These are phyloP conservation scores for Hymenoscyphus occultus DNA, from an alignment of 2,329 filamentous ascomycete genomes.

Conservation along the genomic window DNA sequence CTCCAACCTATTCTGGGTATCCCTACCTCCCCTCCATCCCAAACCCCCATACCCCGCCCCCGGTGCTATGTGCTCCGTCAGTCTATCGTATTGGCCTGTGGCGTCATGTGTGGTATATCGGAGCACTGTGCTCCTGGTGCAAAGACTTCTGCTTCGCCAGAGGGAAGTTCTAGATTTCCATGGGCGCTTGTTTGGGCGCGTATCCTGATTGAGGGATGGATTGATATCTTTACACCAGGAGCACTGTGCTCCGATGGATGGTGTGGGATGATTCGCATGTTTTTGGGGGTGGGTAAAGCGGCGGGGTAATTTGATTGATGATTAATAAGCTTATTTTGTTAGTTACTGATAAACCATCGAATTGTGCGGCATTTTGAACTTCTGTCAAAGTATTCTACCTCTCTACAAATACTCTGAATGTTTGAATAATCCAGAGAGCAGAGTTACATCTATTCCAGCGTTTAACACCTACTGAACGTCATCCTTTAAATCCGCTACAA, in stretches of 20 bases:
- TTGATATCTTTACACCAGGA: neutral
- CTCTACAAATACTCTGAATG: no score
- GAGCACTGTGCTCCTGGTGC: constrained; percentile 18
- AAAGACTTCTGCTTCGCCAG: neutral
- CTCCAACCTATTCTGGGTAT: constrained; percentile 10
- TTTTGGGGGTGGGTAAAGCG: neutral
- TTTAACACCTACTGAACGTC: no score
- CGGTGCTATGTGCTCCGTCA: constrained; percentile 13
- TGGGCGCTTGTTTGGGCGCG: neutral
- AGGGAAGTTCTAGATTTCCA: neutral
- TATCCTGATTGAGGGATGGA: neutral
- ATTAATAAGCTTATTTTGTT: no score
- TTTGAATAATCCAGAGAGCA: no score
- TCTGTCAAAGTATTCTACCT: no score
- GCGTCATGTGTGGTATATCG: constrained; percentile 3
- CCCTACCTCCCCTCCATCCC: neutral
- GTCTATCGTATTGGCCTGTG: neutral
- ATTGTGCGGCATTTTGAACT: no score
- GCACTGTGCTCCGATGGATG: constrained; percentile 9
- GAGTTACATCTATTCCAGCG: no score
- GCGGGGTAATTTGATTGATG: neutral
- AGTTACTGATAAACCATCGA: no score
- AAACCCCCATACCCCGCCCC: constrained; percentile 4
- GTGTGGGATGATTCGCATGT: neutral
- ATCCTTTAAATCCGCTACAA: no score